Conservation (phyloP, 352 stramenopile genomes). For the Plasmopara halstedii region DNA sequence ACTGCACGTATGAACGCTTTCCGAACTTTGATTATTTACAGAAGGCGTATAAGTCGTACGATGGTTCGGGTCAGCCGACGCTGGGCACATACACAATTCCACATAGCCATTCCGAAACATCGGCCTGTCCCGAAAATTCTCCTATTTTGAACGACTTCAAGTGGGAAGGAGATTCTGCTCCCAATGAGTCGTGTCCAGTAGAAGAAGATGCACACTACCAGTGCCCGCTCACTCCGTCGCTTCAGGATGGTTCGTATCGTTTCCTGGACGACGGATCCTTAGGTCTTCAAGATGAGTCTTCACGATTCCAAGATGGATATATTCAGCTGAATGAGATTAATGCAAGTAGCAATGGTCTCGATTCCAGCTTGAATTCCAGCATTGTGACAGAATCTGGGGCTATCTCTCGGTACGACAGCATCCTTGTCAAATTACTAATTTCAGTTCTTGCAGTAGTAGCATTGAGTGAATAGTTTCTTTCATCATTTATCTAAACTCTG, state of each 20-base stretch:
- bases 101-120: conserved; percentile 11
- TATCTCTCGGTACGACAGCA: not conserved
- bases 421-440: not conserved
- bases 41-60: conserved; percentile 31
- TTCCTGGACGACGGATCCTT: not conserved
- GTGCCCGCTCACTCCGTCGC: not conserved
- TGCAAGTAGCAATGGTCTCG: not conserved
- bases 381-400: not conserved
- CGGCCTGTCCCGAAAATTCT: conserved; percentile 10
- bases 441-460: not conserved
- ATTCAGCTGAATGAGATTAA: not conserved
- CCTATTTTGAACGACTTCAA: conserved; percentile 12
- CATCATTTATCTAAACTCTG: too few species aligned
- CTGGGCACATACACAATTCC: conserved; percentile 18
- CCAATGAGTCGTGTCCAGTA: not conserved
- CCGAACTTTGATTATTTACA: conserved; percentile 62
- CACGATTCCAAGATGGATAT: not conserved
- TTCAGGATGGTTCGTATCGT: not conserved
- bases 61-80: conserved; percentile 24
- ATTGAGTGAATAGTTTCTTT: not conserved
- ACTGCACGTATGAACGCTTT: conserved; percentile 49
- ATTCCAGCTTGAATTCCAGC: not conserved
- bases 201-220: not conserved
- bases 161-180: conserved; percentile 12
- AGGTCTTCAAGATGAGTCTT: not conserved